Conservation (phyloP, 208 protist species). For the Wallacemonas sp. region DNA sequence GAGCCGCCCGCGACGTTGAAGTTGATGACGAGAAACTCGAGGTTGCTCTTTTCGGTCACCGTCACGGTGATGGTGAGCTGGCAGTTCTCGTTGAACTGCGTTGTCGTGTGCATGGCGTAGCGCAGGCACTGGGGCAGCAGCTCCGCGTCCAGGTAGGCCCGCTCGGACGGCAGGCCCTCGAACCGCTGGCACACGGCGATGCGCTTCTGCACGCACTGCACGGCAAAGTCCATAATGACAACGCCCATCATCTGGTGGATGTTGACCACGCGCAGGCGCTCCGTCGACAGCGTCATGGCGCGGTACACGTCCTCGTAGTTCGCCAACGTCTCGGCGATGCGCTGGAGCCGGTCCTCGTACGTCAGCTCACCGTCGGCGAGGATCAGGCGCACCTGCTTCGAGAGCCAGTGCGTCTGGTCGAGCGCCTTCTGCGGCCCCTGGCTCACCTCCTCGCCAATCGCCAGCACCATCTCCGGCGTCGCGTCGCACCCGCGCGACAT, state of each 20-base stretch:
- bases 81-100: conserved; percentile 28
- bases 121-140: conserved; percentile 76
- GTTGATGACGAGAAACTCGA: conserved; percentile 87
- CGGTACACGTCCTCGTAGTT: conserved; percentile 76
- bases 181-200: conserved; percentile 73
- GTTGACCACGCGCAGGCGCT: conserved; percentile 73
- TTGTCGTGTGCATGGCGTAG: conserved; percentile 68
- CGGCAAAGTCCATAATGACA: conserved; percentile 83
- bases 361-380: conserved; percentile 47
- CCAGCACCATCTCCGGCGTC: conserved; percentile 67
- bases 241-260: conserved; percentile 82
- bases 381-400: conserved; percentile 56
- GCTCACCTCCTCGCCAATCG: conserved; percentile 60
- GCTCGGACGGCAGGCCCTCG: conserved; percentile 59
- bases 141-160: conserved; percentile 65
- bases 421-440: conserved; percentile 42
- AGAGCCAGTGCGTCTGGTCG: conserved; percentile 72
- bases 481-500: conserved; percentile 47
- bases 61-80: conserved; percentile 66
- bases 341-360: conserved; percentile 63
- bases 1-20: conserved; percentile 65
- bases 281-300: conserved; percentile 71
- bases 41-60: conserved; percentile 60
- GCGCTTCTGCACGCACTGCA: conserved; percentile 63
- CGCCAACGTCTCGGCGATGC: conserved; percentile 54